Evolutionary conservation across 2,329 filamentous ascomycete species (phyloP).

Genomic region (Golovinomyces cichoracearum): DNA sequence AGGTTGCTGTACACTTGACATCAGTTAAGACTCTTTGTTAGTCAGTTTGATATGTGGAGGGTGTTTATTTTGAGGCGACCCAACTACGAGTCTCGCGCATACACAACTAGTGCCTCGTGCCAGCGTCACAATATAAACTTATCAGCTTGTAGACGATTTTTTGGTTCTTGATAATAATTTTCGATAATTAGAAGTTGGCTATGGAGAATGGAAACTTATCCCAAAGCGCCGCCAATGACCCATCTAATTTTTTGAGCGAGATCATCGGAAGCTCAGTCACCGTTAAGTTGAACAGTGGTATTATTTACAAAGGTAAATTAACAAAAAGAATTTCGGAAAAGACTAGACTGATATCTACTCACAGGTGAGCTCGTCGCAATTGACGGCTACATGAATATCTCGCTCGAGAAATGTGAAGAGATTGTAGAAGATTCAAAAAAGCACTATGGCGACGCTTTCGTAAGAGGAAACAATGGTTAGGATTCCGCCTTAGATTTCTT

Average conservation of each 20-base stretch:
- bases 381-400: slow-evolving; percentile 99
- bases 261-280: slow-evolving; percentile 87
- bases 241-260: slow-evolving; percentile 73
- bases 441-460: slow-evolving; percentile 81
- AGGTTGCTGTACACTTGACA: not conserved
- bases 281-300: slow-evolving; percentile 95
- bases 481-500: no score
- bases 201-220: slow-evolving; percentile 48
- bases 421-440: slow-evolving; percentile 64
- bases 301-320: slow-evolving; percentile 68
- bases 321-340: not conserved
- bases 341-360: slow-evolving; percentile 1
- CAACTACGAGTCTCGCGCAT: no score
- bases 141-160: no score
- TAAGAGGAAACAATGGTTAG: slow-evolving; percentile 82
- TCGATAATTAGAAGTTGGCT: no score
- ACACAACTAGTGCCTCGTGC: no score
- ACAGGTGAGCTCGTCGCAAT: slow-evolving; percentile 84
- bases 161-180: no score
- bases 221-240: slow-evolving; percentile 59
- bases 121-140: no score
- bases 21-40: no score
- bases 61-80: no score
- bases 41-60: no score
- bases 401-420: slow-evolving; percentile 83